Percentiles rank a stretch among this genome's conserved stretches.
Evolutionary conservation across 2,329 filamentous ascomycete species (phyloP).

Genomic region (Colletotrichum chrysophilum): DNA sequence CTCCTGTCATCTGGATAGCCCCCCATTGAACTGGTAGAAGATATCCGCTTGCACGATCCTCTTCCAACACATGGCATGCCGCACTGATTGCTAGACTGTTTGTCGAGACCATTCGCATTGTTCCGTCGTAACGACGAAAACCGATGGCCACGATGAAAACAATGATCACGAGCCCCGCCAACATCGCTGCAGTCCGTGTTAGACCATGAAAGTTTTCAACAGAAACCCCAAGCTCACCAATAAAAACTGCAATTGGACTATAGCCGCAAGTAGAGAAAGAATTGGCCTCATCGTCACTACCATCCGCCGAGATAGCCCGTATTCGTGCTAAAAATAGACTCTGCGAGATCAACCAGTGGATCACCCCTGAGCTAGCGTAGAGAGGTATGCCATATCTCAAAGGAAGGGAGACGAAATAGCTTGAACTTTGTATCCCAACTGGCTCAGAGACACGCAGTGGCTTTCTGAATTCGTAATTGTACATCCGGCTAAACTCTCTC

Average conservation of each 20-base stretch:
- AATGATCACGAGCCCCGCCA: slow-evolving; percentile 15
- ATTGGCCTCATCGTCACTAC: slow-evolving; percentile 24
- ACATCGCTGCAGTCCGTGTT: slow-evolving; percentile 15
- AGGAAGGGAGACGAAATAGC: slow-evolving; percentile 50
- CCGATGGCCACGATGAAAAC: slow-evolving; percentile 25
- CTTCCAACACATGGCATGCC: not conserved
- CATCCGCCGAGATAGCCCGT: slow-evolving; percentile 28
- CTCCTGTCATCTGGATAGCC: not conserved
- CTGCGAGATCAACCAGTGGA: slow-evolving; percentile 57
- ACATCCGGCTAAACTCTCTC: slow-evolving; percentile 50
- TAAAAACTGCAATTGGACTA: slow-evolving; percentile 24
- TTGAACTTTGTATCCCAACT: slow-evolving; percentile 42
- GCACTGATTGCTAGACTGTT: not conserved
- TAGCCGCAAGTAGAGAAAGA: slow-evolving; percentile 35
- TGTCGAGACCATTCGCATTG: slow-evolving; percentile 29
- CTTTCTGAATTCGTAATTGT: slow-evolving; percentile 30
- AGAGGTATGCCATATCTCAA: slow-evolving; percentile 48
- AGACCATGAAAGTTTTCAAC: not conserved
- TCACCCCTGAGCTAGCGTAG: slow-evolving; percentile 33
- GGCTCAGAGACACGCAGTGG: slow-evolving; percentile 47
- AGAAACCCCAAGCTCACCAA: not conserved
- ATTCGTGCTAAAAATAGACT: slow-evolving; percentile 48
- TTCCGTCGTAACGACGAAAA: slow-evolving; percentile 31
- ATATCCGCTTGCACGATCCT: not conserved
- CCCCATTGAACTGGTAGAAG: not conserved